These are phyloP conservation scores for Phytophthora litchii DNA, from an alignment of 352 stramenopile species.

Conservation along the genomic window DNA sequence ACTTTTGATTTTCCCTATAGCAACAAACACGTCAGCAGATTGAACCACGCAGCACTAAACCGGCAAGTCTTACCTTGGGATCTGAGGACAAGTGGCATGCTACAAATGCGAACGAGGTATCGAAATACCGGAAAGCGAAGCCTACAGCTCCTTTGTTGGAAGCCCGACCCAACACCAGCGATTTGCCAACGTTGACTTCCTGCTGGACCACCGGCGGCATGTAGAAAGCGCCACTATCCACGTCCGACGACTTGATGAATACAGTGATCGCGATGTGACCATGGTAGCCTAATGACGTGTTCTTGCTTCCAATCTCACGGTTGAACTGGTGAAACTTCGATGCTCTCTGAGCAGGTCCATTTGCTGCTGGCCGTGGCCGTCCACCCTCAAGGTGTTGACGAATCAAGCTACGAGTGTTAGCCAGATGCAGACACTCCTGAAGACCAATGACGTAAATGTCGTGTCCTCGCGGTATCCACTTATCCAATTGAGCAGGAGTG, in stretches of 20 bases:
- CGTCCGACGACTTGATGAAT: constrained; percentile 70
- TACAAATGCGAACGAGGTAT: constrained; percentile 88
- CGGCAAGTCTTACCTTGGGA: constrained; percentile 56
- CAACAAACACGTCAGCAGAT: constrained; percentile 3
- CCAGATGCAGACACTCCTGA: constrained; percentile 87
- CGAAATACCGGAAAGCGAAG: constrained; percentile 87
- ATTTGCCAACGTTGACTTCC: constrained; percentile 80
- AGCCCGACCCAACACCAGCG: constrained; percentile 73
- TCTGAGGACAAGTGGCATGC: constrained; percentile 90
- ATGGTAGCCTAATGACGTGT: constrained; percentile 85
- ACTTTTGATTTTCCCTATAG: constrained; percentile 73
- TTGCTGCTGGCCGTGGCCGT: constrained; percentile 30
- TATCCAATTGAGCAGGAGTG: constrained; percentile 50
- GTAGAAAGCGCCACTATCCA: constrained; percentile 79
- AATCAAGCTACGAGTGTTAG: constrained; percentile 64
- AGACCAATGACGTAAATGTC: constrained; percentile 90
- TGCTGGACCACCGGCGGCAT: constrained; percentile 77
- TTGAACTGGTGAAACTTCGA: constrained; percentile 63
- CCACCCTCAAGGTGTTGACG: constrained; percentile 67
- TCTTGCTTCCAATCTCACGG: constrained; percentile 82
- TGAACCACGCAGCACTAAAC: background rate
- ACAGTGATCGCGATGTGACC: constrained; percentile 89
- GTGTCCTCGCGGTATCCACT: constrained; percentile 83
- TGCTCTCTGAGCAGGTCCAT: constrained; percentile 17
- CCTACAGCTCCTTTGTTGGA: constrained; percentile 92